Conservation (phyloP, 805 yeast species). For the Torulaspora microellipsoides region DNA sequence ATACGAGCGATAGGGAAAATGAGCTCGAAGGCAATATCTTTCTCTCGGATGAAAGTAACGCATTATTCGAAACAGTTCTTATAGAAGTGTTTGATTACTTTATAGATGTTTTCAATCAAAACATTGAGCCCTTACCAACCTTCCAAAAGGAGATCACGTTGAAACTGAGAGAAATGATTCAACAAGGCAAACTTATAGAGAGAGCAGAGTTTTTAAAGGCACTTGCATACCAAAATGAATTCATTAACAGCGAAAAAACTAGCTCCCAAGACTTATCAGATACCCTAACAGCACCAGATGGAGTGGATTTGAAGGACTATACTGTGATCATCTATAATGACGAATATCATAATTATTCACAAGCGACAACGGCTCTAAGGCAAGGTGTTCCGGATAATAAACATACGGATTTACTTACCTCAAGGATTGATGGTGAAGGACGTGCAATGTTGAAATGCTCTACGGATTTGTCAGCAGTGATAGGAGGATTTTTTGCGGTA, state of each 20-base stretch:
- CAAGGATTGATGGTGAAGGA: constrained; percentile 47
- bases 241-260: constrained; percentile 3
- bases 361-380: constrained; percentile 48
- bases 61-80: constrained; percentile 29
- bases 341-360: constrained; percentile 59
- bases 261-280: not conserved
- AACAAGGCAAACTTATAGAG: constrained; percentile 19
- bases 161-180: constrained; percentile 28
- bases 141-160: constrained; percentile 29
- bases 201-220: constrained; percentile 19
- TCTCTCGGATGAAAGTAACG: constrained; percentile 9
- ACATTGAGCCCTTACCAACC: constrained; percentile 33
- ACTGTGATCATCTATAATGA: constrained; percentile 70
- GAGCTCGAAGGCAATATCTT: constrained; percentile 10
- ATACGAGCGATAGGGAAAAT: constrained; percentile 5
- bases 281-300: not conserved
- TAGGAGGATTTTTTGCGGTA: constrained; percentile 38
- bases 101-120: constrained; percentile 38
- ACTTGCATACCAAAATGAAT: constrained; percentile 19
- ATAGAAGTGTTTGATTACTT: constrained; percentile 38
- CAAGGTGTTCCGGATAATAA: constrained; percentile 36
- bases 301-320: constrained; percentile 35
- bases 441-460: constrained; percentile 44
- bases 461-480: constrained; percentile 20
- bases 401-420: constrained; percentile 36